These are phyloP conservation scores for Tylopilus rubrobrunneus DNA, from an alignment of 768 basidiomycete species.

Conservation along the genomic window DNA sequence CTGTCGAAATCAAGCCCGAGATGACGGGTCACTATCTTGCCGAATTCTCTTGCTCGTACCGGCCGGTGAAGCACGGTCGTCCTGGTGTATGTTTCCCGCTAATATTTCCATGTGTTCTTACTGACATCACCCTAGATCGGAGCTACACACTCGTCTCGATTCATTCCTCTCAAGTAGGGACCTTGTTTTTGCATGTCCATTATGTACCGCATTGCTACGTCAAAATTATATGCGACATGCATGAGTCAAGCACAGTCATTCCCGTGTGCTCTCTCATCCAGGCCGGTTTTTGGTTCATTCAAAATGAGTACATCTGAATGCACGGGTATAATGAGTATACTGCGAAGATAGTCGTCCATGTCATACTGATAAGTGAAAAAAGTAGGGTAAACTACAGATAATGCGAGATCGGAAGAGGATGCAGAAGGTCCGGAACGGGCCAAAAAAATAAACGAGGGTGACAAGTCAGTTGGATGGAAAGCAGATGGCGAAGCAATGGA, in stretches of 20 bases:
- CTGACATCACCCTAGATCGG: constrained; percentile 55
- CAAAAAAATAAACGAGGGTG: constrained; percentile 23
- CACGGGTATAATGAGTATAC: constrained; percentile 57
- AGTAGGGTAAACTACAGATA: constrained; percentile 61
- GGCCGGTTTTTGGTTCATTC: constrained; percentile 24
- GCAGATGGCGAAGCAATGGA: constrained; percentile 22
- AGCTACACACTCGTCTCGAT: constrained; percentile 87
- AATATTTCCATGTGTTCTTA: constrained; percentile 1
- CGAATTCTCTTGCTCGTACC: constrained; percentile 96
- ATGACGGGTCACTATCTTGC: constrained; percentile 99
- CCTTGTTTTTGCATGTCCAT: constrained; percentile 23
- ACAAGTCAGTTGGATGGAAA: constrained; percentile 25
- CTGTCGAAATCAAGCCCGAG: constrained; percentile 99
- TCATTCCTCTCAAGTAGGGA: constrained; percentile 95
- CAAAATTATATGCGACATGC: constrained; percentile 41
- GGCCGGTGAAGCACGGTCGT: constrained; percentile 99
- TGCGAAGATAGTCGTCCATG: constrained; percentile 60
- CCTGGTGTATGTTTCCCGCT: constrained; percentile 77
- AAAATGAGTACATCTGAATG: constrained; percentile 40
- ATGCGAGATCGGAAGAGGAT: constrained; percentile 40
- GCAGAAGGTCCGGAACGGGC: constrained; percentile 20
- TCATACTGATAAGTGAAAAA: constrained; percentile 45
- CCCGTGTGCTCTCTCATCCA: constrained; percentile 6
- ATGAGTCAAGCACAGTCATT: constrained; percentile 5
- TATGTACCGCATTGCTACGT: constrained; percentile 16